phyloP scores from a whole-genome alignment of 2,329 filamentous ascomycete genomes.

The Chaetomiaceae sp. region DNA sequence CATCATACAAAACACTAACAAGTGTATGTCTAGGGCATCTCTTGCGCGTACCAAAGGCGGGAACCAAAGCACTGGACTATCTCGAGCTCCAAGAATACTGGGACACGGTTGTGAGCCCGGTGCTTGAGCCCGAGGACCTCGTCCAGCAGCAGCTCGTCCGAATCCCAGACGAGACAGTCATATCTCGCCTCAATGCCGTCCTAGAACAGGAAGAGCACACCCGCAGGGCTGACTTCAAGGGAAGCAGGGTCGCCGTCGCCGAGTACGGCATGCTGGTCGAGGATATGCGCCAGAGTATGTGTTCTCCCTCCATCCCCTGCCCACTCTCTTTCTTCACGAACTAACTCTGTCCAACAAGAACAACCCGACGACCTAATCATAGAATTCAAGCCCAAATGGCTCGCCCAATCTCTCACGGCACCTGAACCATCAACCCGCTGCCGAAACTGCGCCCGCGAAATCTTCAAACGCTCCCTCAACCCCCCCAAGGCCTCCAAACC shows the following conservation, averaged over 20 bases:
- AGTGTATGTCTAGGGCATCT: slow-evolving; percentile 49
- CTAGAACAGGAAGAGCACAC: slow-evolving; percentile 41
- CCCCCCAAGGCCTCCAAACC: slow-evolving; percentile 10
- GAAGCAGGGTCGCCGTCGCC: slow-evolving; percentile 47
- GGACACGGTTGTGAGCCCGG: slow-evolving; percentile 46
- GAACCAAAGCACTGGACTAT: slow-evolving; percentile 43
- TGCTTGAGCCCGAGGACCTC: slow-evolving; percentile 50
- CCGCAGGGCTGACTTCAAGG: slow-evolving; percentile 40
- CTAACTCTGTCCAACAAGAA: not conserved
- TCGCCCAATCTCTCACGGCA: slow-evolving; percentile 68
- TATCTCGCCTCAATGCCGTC: slow-evolving; percentile 47
- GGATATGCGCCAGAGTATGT: slow-evolving; percentile 57
- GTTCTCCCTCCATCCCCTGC: not conserved
- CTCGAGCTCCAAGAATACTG: slow-evolving; percentile 44
- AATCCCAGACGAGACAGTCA: slow-evolving; percentile 39
- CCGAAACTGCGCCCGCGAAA: slow-evolving; percentile 64
- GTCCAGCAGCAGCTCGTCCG: slow-evolving; percentile 51
- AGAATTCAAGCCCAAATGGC: slow-evolving; percentile 85
- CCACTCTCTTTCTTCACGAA: not conserved
- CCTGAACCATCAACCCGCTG: slow-evolving; percentile 60
- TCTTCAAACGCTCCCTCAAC: slow-evolving; percentile 30
- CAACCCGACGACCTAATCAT: slow-evolving; percentile 41
- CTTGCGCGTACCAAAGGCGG: slow-evolving; percentile 57
- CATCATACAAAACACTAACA: not conserved
- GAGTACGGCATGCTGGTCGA: slow-evolving; percentile 67